These are phyloP conservation scores for Dipodascus albidus DNA, from an alignment of 805 yeast genomes.

Conservation along the genomic window DNA sequence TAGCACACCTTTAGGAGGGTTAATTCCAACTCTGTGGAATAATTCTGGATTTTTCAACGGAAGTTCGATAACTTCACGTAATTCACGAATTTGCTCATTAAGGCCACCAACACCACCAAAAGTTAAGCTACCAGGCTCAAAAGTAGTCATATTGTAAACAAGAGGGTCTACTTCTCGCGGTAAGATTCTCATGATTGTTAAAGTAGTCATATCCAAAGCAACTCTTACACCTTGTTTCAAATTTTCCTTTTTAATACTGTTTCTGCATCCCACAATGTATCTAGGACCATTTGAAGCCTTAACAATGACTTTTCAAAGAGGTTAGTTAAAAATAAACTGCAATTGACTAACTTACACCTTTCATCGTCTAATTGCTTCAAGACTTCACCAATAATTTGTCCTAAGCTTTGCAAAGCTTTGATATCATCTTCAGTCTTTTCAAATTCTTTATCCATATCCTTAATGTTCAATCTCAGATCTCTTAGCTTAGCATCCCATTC, in stretches of 20 bases:
- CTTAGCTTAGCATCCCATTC: conserved; percentile 89
- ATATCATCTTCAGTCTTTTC: conserved; percentile 95
- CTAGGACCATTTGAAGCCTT: conserved; percentile 97
- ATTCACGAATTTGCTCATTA: conserved; percentile 88
- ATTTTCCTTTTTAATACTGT: conserved; percentile 72
- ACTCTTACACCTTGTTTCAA: conserved; percentile 92
- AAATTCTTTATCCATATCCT: conserved; percentile 71
- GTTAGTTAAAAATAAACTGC: not conserved
- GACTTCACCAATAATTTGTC: conserved; percentile 95
- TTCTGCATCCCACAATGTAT: conserved; percentile 94
- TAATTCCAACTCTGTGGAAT: conserved; percentile 90
- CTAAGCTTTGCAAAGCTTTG: conserved; percentile 92
- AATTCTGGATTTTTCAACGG: conserved; percentile 96
- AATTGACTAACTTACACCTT: conserved; percentile 33
- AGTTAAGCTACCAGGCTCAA: conserved; percentile 95
- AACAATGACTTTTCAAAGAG: conserved; percentile 60
- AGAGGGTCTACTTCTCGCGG: conserved; percentile 98
- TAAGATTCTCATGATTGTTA: conserved; percentile 92
- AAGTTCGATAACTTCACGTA: conserved; percentile 93
- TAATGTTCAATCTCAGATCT: conserved; percentile 69
- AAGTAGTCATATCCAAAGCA: conserved; percentile 92
- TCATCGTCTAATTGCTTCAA: conserved; percentile 92
- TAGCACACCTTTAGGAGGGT: conserved; percentile 97
- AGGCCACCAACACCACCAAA: conserved; percentile 95
- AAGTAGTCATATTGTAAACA: conserved; percentile 95